Evolutionary conservation across 1,139 yeast genomes (phyloP).

Genomic region (Kodamaea arcana): DNA sequence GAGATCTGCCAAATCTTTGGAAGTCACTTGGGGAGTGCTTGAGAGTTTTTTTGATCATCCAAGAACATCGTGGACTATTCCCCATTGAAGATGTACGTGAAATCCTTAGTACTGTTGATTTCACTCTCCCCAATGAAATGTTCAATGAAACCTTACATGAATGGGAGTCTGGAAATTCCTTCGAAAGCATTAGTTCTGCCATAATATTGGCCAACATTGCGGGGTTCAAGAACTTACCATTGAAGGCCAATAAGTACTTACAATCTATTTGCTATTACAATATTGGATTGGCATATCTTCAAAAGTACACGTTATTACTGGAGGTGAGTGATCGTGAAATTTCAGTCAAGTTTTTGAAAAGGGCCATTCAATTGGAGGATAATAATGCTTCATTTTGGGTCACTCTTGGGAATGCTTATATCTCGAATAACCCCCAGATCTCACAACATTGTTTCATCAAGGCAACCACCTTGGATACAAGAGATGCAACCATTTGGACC

Average conservation of each 20-base stretch:
- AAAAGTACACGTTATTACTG: constrained; percentile 38
- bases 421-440: constrained; percentile 59
- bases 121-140: not conserved
- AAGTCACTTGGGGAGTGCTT: constrained; percentile 48
- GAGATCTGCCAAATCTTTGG: constrained; percentile 51
- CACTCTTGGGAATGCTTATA: constrained; percentile 69
- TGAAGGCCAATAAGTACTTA: constrained; percentile 42
- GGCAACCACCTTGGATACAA: constrained; percentile 66
- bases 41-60: constrained; percentile 41
- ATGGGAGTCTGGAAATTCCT: constrained; percentile 11
- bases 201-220: constrained; percentile 28
- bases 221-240: constrained; percentile 25
- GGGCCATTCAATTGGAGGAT: constrained; percentile 67
- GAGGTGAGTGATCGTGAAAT: constrained; percentile 30
- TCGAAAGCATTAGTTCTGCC: constrained; percentile 20
- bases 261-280: constrained; percentile 64
- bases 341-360: constrained; percentile 56
- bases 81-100: constrained; percentile 40
- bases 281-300: constrained; percentile 62
- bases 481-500: constrained; percentile 71
- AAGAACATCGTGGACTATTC: constrained; percentile 35
- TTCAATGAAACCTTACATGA: constrained; percentile 8
- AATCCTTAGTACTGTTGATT: constrained; percentile 24
- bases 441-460: constrained; percentile 92
- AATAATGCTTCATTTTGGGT: constrained; percentile 75